Evolutionary conservation across 352 stramenopile genomes (phyloP).

Genomic region (Phytophthora pinifolia): DNA sequence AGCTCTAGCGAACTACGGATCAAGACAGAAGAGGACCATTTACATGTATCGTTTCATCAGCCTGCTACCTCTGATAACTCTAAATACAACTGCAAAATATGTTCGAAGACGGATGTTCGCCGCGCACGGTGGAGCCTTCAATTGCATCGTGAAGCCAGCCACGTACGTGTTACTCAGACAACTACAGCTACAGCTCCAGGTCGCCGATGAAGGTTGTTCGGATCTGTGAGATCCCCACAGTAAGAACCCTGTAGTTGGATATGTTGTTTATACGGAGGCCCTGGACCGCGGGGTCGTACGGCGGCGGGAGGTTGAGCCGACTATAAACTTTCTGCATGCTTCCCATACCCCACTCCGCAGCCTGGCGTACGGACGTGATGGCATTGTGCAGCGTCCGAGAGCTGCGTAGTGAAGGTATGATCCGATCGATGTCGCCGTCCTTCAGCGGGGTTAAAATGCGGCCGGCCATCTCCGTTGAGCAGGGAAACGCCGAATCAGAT

Average conservation of each 20-base stretch:
- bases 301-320: background rate
- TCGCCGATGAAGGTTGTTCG: slow-evolving; percentile 3
- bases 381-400: slow-evolving; percentile 8
- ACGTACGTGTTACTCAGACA: background rate
- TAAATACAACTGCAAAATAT: no score
- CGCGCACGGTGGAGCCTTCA: no score
- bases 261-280: background rate
- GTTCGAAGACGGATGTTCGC: no score
- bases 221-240: slow-evolving; percentile 14
- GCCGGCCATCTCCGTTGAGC: background rate
- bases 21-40: no score
- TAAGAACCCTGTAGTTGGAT: slow-evolving; percentile 12
- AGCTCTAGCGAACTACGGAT: no score
- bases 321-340: no score
- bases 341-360: slow-evolving; percentile 1
- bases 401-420: background rate
- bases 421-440: background rate
- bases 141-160: no score
- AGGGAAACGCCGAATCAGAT: slow-evolving; percentile 4
- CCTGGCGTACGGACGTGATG: slow-evolving; percentile 5
- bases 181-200: background rate
- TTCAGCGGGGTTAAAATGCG: slow-evolving; percentile 8
- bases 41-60: no score
- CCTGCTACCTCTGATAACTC: no score
- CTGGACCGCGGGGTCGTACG: background rate